Evolutionary conservation across 441 rosid species (phyloP).

Genomic region (Corymbia citriodora): DNA sequence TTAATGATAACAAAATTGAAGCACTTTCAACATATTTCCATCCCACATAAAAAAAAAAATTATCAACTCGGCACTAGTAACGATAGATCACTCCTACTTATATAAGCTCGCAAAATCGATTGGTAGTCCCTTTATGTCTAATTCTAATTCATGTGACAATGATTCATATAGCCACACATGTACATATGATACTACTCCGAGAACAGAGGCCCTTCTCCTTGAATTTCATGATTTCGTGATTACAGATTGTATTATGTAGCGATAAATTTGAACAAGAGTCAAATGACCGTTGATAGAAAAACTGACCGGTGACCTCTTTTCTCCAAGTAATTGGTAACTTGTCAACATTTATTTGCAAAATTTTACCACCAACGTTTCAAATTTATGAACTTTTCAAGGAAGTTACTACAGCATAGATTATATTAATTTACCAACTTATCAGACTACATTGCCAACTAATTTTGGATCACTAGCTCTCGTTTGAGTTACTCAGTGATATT

Average conservation of each 20-base stretch:
- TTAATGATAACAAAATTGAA: too few relatives aligned
- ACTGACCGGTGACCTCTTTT: not conserved
- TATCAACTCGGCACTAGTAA: not conserved
- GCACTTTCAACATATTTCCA: not conserved
- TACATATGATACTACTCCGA: not conserved
- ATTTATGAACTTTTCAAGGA: not conserved
- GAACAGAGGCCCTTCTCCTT: not conserved
- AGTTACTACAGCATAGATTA: not conserved
- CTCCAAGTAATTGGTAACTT: not conserved
- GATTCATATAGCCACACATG: not conserved
- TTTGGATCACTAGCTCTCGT: not conserved
- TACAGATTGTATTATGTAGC: not conserved
- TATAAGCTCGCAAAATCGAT: not conserved
- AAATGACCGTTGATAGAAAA: fast-evolving
- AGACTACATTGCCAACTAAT: not conserved
- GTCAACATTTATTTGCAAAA: not conserved
- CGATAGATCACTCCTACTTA: not conserved
- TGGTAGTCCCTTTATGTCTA: not conserved
- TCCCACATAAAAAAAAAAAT: too few relatives aligned
- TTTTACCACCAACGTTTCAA: not conserved
- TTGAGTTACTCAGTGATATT: not conserved
- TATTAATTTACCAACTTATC: not conserved
- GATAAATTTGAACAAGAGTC: not conserved
- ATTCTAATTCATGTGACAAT: not conserved
- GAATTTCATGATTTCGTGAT: not conserved